phyloP scores from a whole-genome alignment of 495 filamentous ascomycete species.

The Hypoxylon lienhwacheense region DNA sequence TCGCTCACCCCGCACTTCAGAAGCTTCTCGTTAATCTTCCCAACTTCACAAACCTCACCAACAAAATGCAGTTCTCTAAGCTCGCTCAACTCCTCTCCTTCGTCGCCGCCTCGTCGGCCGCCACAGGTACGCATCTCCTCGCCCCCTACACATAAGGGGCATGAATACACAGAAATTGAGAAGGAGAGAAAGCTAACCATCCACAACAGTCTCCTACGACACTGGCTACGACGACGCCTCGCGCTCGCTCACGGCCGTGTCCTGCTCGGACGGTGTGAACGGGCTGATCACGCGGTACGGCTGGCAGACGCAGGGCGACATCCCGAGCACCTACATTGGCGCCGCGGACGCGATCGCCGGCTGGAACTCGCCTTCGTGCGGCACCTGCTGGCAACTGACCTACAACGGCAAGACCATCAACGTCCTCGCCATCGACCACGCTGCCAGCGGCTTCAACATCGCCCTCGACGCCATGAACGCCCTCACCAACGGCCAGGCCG shows the following conservation, averaged over 20 bases:
- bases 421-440: slow-evolving; percentile 68
- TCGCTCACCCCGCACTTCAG: background rate
- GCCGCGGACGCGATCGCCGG: slow-evolving; percentile 60
- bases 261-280: slow-evolving; percentile 63
- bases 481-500: slow-evolving; percentile 55
- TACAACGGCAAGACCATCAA: slow-evolving; percentile 64
- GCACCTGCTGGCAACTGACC: slow-evolving; percentile 67
- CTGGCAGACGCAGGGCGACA: slow-evolving; percentile 48
- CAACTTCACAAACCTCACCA: slow-evolving; percentile 1
- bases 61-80: slow-evolving; percentile 57
- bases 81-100: slow-evolving; percentile 32
- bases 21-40: slow-evolving; percentile 1
- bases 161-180: background rate
- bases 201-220: slow-evolving; percentile 56
- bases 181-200: slow-evolving; percentile 15
- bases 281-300: slow-evolving; percentile 59
- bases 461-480: slow-evolving; percentile 64
- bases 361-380: slow-evolving; percentile 64
- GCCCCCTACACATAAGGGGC: background rate
- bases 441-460: slow-evolving; percentile 64
- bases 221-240: slow-evolving; percentile 56
- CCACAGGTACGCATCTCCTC: background rate
- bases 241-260: slow-evolving; percentile 49
- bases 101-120: slow-evolving; percentile 28
- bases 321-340: slow-evolving; percentile 64